A percentile compares a stretch with the other conserved stretches of the same genome.
Conservation (phyloP, 2,329 filamentous ascomycete genomes). For the Ceratocystis harringtonii region DNA sequence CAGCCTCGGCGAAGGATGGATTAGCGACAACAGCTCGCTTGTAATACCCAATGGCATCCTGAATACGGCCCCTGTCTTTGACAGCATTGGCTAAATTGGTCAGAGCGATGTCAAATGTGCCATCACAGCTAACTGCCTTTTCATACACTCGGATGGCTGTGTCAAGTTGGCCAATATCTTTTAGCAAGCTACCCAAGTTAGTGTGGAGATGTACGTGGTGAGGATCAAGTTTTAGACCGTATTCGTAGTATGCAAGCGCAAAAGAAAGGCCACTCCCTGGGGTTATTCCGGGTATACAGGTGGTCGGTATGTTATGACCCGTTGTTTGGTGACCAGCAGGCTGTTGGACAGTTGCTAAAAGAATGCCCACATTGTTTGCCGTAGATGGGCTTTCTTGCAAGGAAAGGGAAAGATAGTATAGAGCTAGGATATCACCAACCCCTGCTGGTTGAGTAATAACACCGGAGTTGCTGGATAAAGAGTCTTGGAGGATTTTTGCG, state of each 20-base stretch:
- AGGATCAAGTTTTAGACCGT: slow-evolving; percentile 71
- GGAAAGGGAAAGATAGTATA: slow-evolving; percentile 91
- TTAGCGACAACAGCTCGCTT: slow-evolving; percentile 80
- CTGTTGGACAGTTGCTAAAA: slow-evolving; percentile 89
- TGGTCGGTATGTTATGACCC: slow-evolving; percentile 17
- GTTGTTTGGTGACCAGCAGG: slow-evolving; percentile 20
- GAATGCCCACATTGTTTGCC: slow-evolving; percentile 93
- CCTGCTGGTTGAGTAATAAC: slow-evolving; percentile 45
- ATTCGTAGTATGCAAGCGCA: slow-evolving; percentile 88
- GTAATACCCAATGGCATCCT: slow-evolving; percentile 86
- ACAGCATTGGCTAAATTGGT: slow-evolving; percentile 96
- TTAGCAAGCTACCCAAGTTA: slow-evolving; percentile 85
- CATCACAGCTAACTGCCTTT: slow-evolving; percentile 78
- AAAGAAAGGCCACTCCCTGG: slow-evolving; percentile 78
- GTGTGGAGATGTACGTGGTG: slow-evolving; percentile 94
- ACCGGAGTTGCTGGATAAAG: slow-evolving; percentile 62
- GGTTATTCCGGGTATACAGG: slow-evolving; percentile 56
- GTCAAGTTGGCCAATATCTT: slow-evolving; percentile 87
- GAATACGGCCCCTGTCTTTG: slow-evolving; percentile 86
- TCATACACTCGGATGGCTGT: slow-evolving; percentile 96
- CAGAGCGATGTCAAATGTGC: slow-evolving; percentile 89
- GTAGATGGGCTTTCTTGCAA: slow-evolving; percentile 93
- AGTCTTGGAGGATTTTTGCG: slow-evolving; percentile 95
- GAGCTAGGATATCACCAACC: slow-evolving; percentile 78
- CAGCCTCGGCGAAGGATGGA: slow-evolving; percentile 89